Evolutionary conservation across 1,139 yeast genomes (phyloP), one percentile per base, ranked within the genome.

Genomic region (Pichia sp.): DNA sequence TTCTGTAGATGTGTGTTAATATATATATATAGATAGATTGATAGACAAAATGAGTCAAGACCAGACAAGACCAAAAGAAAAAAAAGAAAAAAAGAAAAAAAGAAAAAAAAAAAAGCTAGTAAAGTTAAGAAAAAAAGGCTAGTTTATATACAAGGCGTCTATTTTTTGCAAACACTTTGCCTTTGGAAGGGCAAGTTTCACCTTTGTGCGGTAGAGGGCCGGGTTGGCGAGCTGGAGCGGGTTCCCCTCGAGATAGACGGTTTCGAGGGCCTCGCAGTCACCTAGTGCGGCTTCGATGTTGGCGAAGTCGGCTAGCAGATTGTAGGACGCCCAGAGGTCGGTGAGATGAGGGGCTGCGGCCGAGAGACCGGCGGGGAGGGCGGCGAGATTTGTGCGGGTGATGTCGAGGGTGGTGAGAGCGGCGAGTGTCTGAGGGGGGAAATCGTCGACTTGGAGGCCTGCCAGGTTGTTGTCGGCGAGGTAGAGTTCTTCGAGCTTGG

Each of bases 201-300:
- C 65, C 63, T 92, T 92, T 61, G 95, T 80, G 60, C 97, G 76
- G 63, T 94, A 94, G 42, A 92, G 82, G 3, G 95, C 82, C 23
- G 82, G 80, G 56, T 85, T 85, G 26, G 77, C 67, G 29, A 70
- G 60, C 61, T 92, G 97, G 16, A 94, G 65, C 1, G 97, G 97
- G 59, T 90, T 92, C n/a, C 94, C 92, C 68, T 94, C 98, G 56
- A 94, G 80, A 62, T 94, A 94, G 7, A 94, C 96, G 0, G 96
- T 88, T 50, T 89, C 95, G 48, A 94, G 71, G 7, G 76, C 73
- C 1, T 80, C 77, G 48, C 88, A 70, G 39, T 70, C 70, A 16
- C 82, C 80, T 50, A 92, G 72, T 62, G 87, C 82, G 38, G 73
- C 66, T 42, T 79, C 81, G 41, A 94, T 69, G 49, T 88, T 84